These are phyloP conservation scores for Wickerhamiella shivajii DNA, from an alignment of 805 yeast species.

Conservation along the genomic window DNA sequence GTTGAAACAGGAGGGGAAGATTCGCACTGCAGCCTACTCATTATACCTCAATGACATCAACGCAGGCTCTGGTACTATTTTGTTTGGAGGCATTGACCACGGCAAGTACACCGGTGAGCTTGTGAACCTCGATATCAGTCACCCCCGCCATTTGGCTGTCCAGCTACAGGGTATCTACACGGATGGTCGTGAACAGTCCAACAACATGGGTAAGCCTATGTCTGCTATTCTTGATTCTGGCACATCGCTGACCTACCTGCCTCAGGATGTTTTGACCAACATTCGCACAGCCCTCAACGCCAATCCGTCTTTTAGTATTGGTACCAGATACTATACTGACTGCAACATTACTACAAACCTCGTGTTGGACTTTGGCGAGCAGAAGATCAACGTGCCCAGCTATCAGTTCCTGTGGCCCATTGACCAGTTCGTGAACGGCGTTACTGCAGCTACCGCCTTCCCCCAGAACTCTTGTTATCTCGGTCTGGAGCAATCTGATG, in stretches of 20 bases:
- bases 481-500: constrained; percentile 19
- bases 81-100: constrained; percentile 44
- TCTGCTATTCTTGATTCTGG: constrained; percentile 41
- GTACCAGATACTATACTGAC: constrained; percentile 25
- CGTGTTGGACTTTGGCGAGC: constrained; percentile 21
- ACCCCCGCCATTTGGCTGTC: constrained; percentile 25
- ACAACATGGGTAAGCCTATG: constrained; percentile 16
- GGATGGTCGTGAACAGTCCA: constrained; percentile 18
- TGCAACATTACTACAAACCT: constrained; percentile 24
- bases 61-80: constrained; percentile 33
- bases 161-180: constrained; percentile 18
- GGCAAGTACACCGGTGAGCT: constrained; percentile 34
- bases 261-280: constrained; percentile 23
- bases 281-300: constrained; percentile 28
- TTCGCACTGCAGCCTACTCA: constrained; percentile 47
- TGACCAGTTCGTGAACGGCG: constrained; percentile 19
- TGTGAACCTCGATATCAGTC: constrained; percentile 24
- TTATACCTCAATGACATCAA: constrained; percentile 37
- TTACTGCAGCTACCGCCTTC: constrained; percentile 21
- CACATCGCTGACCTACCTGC: constrained; percentile 38
- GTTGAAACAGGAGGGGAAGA: constrained; percentile 44
- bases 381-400: constrained; percentile 20
- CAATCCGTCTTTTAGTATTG: constrained; percentile 25
- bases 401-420: constrained; percentile 26
- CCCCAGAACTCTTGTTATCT: constrained; percentile 26